phyloP scores from a whole-genome alignment of 2,329 filamentous ascomycete species.

The Elsinoe necatrix region DNA sequence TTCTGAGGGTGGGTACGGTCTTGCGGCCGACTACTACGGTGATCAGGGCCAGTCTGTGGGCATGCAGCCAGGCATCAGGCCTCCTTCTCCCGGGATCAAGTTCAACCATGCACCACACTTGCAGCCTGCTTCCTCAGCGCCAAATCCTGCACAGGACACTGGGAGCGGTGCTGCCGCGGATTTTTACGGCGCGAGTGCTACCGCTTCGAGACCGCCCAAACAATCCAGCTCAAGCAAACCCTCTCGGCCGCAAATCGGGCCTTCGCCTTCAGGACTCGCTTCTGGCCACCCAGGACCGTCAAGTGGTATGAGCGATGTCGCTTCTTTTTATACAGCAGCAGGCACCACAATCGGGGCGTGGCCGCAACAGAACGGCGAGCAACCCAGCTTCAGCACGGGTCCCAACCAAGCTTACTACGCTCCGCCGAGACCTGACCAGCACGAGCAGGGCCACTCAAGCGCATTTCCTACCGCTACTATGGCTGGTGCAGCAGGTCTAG shows the following conservation, averaged over 20 bases:
- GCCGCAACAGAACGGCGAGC: background rate
- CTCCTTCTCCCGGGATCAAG: conserved; percentile 44
- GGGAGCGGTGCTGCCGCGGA: conserved; percentile 52
- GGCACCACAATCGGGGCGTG: conserved; percentile 17
- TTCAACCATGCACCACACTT: conserved; percentile 47
- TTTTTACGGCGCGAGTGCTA: conserved; percentile 37
- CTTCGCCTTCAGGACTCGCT: conserved; percentile 31
- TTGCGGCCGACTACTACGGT: conserved; percentile 52
- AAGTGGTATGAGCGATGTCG: conserved; percentile 18
- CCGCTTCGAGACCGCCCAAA: conserved; percentile 33
- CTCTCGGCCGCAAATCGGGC: background rate
- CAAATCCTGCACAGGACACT: conserved; percentile 51
- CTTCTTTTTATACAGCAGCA: conserved; percentile 23
- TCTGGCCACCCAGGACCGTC: conserved; percentile 38
- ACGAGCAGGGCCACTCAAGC: conserved; percentile 6
- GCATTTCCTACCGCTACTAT: conserved; percentile 15
- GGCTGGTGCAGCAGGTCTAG: conserved; percentile 16
- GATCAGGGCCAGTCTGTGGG: conserved; percentile 54
- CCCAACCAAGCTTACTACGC: conserved; percentile 17
- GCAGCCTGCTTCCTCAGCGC: conserved; percentile 42
- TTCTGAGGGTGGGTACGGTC: conserved; percentile 37
- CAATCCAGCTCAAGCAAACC: conserved; percentile 35
- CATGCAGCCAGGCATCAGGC: conserved; percentile 52
- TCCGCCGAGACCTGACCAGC: conserved; percentile 5
- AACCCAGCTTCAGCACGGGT: conserved; percentile 13